phyloP scores from a whole-genome alignment of 179 eudicot genomes.

The Corrigiola litoralis region DNA sequence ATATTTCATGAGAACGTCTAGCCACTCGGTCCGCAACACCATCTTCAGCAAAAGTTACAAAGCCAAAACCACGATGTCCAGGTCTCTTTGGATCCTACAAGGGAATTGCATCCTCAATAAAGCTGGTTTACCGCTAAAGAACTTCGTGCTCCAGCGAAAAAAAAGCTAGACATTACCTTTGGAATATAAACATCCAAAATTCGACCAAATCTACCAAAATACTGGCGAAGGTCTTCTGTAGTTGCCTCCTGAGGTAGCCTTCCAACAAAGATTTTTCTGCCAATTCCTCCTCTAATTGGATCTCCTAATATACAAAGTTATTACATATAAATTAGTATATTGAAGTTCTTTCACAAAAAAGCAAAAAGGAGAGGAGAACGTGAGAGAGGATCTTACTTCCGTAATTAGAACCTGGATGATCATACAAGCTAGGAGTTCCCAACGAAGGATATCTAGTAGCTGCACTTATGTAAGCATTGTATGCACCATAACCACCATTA shows the following conservation, averaged over 20 bases:
- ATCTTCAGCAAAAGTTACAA: conserved; percentile 94
- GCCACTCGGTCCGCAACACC: conserved; percentile 97
- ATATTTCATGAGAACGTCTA: conserved; percentile 87
- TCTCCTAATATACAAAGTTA: conserved; percentile 37
- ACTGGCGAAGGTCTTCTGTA: conserved; percentile 78
- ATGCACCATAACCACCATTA: conserved; percentile 92
- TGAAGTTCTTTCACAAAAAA: neutral
- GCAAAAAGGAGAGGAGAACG: neutral
- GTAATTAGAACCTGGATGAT: conserved; percentile 68
- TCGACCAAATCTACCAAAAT: conserved; percentile 95
- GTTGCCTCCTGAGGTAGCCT: conserved; percentile 96
- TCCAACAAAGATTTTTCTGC: conserved; percentile 93
- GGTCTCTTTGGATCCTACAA: conserved; percentile 88
- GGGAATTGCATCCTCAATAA: neutral
- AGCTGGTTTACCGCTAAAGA: neutral
- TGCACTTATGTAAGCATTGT: conserved; percentile 79
- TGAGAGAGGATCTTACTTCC: conserved; percentile 60
- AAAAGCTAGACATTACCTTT: conserved; percentile 44
- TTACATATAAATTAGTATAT: neutral
- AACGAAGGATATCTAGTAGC: conserved; percentile 94
- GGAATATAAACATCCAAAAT: conserved; percentile 89
- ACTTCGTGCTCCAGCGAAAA: neutral
- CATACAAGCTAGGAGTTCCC: conserved; percentile 96
- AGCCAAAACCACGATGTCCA: conserved; percentile 98
- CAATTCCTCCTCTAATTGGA: conserved; percentile 60